phyloP scores from a whole-genome alignment of 148 eudicot species.

The Fagopyrum tataricum region DNA sequence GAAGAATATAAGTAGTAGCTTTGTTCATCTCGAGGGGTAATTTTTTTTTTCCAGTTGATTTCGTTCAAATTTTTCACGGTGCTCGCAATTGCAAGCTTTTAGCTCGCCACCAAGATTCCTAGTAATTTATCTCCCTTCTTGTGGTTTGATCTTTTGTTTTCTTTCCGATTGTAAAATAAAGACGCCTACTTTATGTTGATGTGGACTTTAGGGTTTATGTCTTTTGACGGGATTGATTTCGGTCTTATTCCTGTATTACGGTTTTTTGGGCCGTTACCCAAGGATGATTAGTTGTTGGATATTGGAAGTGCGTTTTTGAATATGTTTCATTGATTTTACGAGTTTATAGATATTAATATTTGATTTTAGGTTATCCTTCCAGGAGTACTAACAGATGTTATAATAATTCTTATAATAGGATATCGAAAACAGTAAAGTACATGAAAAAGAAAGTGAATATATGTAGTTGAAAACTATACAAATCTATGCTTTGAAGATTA shows the following conservation, averaged over 20 bases:
- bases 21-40: slow-evolving; percentile 1
- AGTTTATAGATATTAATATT: background rate
- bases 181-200: background rate
- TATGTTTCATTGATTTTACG: background rate
- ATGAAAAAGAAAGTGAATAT: background rate
- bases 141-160: background rate
- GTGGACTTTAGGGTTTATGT: background rate
- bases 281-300: background rate
- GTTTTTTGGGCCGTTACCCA: background rate
- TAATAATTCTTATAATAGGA: background rate
- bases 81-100: background rate
- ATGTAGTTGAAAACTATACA: background rate
- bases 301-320: background rate
- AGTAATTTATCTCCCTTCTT: background rate
- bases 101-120: background rate
- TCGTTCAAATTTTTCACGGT: background rate
- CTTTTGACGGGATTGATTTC: background rate
- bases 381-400: background rate
- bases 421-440: background rate
- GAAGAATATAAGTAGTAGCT: background rate
- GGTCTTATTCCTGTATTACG: background rate
- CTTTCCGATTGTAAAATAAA: background rate
- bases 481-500: background rate
- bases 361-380: background rate
- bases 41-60: too few relatives aligned